Percentiles rank a stretch among this genome's conserved stretches.
phyloP scores from a whole-genome alignment of 2,329 filamentous ascomycete species.

The Chaetomiaceae sp. region DNA sequence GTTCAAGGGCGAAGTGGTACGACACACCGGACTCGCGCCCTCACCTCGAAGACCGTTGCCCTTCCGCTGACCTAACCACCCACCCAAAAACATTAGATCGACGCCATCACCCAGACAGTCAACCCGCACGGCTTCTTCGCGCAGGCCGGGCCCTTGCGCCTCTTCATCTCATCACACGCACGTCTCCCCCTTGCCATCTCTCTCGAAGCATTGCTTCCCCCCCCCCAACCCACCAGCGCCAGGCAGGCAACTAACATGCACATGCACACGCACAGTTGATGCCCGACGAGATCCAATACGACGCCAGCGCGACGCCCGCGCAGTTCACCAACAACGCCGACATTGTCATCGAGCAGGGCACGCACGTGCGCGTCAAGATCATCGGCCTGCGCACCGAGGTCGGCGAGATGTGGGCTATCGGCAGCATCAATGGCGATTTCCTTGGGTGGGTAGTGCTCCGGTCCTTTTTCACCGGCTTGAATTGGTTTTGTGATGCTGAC shows the following conservation, averaged over 20 bases:
- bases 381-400: slow-evolving; percentile 92
- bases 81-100: too few relatives aligned
- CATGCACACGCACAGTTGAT: slow-evolving; percentile 64
- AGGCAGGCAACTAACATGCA: slow-evolving; percentile 5
- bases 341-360: slow-evolving; percentile 87
- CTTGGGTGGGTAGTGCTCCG: slow-evolving; percentile 50
- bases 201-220: too few relatives aligned
- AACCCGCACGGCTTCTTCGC: slow-evolving; percentile 90
- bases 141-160: slow-evolving; percentile 69
- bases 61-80: slow-evolving; percentile 21
- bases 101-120: slow-evolving; percentile 87
- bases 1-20: slow-evolving; percentile 95
- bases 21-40: slow-evolving; percentile 31
- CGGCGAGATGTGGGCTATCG: slow-evolving; percentile 92
- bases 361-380: slow-evolving; percentile 89
- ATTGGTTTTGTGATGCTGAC: too few relatives aligned
- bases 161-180: slow-evolving; percentile 82
- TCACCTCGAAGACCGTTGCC: not conserved
- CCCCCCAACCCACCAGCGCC: too few relatives aligned
- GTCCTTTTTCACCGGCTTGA: not conserved
- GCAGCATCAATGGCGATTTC: slow-evolving; percentile 87
- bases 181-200: slow-evolving; percentile 34
- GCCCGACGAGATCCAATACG: slow-evolving; percentile 85
- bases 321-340: slow-evolving; percentile 95
- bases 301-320: slow-evolving; percentile 92